Percentiles rank a stretch among this genome's conserved stretches.
phyloP scores from a whole-genome alignment of 805 yeast species.

The Ogataea nitratoaversa region DNA sequence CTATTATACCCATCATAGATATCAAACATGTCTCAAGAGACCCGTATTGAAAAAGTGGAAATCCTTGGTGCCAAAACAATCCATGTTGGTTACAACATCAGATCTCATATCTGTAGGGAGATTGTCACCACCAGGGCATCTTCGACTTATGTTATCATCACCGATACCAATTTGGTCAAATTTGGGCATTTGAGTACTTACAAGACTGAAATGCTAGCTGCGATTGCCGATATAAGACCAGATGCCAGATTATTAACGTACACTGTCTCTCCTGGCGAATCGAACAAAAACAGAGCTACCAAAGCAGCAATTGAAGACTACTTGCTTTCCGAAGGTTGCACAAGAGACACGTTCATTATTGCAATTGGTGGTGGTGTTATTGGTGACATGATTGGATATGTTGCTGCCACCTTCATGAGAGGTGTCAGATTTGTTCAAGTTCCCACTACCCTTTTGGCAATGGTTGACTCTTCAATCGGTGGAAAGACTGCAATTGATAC shows the following conservation, averaged over 20 bases:
- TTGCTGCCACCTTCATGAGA: conserved; percentile 99
- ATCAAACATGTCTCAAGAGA: conserved; percentile 17
- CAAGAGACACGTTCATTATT: conserved; percentile 89
- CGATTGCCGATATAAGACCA: conserved; percentile 37
- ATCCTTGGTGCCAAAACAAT: conserved; percentile 81
- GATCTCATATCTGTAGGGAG: conserved; percentile 66
- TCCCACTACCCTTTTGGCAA: conserved; percentile 89
- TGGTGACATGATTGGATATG: conserved; percentile 98
- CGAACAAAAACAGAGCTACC: conserved; percentile 80
- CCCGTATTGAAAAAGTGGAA: conserved; percentile 47
- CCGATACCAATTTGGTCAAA: conserved; percentile 74
- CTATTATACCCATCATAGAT: neutral
- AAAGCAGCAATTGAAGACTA: conserved; percentile 93
- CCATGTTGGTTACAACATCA: conserved; percentile 85
- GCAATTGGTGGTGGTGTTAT: conserved; percentile 99
- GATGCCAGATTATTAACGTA: conserved; percentile 67
- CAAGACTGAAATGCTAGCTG: conserved; percentile 36
- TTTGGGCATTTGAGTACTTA: conserved; percentile 57
- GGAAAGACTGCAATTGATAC: conserved; percentile 99
- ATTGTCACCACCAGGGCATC: conserved; percentile 61
- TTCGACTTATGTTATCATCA: conserved; percentile 87
- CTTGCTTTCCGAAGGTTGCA: conserved; percentile 77
- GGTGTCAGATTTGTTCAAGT: conserved; percentile 92
- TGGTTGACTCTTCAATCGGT: conserved; percentile 98
- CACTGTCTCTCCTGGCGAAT: conserved; percentile 88